These are phyloP conservation scores for Zygoascus ofunaensis DNA, from an alignment of 805 yeast species.

Conservation along the genomic window DNA sequence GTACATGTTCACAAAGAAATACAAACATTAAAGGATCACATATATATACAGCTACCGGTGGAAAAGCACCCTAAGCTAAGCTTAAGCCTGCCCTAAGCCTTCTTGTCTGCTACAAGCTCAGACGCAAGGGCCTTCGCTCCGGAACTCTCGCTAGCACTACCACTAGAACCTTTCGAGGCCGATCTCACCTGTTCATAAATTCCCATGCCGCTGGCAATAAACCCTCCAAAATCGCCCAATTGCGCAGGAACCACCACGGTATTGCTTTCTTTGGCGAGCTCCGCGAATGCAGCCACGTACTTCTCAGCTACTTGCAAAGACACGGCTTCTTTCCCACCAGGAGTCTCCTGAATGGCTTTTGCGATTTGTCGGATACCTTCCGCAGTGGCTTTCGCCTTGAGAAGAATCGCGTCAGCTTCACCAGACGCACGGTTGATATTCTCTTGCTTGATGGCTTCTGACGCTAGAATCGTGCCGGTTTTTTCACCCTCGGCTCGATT, in stretches of 20 bases:
- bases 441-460: constrained; percentile 59
- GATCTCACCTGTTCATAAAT: constrained; percentile 48
- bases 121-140: no score
- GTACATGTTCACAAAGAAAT: no score
- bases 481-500: constrained; percentile 80
- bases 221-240: constrained; percentile 60
- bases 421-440: constrained; percentile 62
- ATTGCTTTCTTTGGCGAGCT: constrained; percentile 73
- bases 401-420: constrained; percentile 59
- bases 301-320: constrained; percentile 73
- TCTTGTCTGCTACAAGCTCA: no score
- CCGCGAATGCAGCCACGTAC: constrained; percentile 72
- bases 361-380: constrained; percentile 58
- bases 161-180: no score
- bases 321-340: constrained; percentile 70
- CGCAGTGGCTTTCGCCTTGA: constrained; percentile 66
- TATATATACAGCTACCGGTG: no score
- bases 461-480: constrained; percentile 58
- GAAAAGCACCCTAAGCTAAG: no score
- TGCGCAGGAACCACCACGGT: constrained; percentile 72
- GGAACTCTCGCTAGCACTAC: no score
- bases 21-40: no score
- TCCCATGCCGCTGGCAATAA: constrained; percentile 70
- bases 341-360: constrained; percentile 54
- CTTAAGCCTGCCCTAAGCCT: no score